Conservation (phyloP, 345 rosid genomes). For the Rubroshorea leprosula region DNA sequence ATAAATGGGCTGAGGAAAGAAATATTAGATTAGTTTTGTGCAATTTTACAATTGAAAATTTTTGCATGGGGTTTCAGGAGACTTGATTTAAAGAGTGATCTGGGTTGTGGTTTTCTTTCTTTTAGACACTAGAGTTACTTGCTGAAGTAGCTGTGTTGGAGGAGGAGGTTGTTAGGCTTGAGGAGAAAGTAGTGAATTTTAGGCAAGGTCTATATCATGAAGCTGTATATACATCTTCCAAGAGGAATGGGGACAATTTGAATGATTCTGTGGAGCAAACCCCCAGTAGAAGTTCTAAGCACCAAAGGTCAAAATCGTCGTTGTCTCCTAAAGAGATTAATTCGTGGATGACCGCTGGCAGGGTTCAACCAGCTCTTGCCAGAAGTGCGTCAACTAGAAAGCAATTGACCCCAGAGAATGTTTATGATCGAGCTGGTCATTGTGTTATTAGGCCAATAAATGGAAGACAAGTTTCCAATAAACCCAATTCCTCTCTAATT, state of each 20-base stretch:
- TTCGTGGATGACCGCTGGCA: conserved; percentile 29
- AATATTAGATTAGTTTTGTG: no score
- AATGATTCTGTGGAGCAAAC: conserved; percentile 38
- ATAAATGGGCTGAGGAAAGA: no score
- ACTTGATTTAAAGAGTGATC: conserved; percentile 11
- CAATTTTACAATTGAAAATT: not conserved
- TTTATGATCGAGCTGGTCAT: conserved; percentile 27
- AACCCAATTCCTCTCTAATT: conserved; percentile 30
- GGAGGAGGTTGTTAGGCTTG: conserved; percentile 72
- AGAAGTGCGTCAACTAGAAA: conserved; percentile 68
- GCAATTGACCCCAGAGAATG: conserved; percentile 39
- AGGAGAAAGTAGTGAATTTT: conserved; percentile 78
- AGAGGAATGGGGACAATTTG: conserved; percentile 52
- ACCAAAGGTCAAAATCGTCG: conserved; percentile 75
- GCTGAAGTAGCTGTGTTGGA: conserved; percentile 99
- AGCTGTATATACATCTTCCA: conserved; percentile 65
- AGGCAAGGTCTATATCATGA: conserved; percentile 85
- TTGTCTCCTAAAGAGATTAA: conserved; percentile 54
- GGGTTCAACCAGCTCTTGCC: conserved; percentile 49
- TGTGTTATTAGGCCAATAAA: conserved; percentile 27
- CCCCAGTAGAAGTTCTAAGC: conserved; percentile 46
- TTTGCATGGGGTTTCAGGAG: conserved; percentile 5
- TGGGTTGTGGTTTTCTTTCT: conserved; percentile 11
- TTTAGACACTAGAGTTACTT: conserved; percentile 90
- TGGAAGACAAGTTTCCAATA: conserved; percentile 39